Evolutionary conservation across 352 stramenopile genomes (phyloP), one percentile per base, ranked within the genome.

Genomic region (Pythium oligandrum): DNA sequence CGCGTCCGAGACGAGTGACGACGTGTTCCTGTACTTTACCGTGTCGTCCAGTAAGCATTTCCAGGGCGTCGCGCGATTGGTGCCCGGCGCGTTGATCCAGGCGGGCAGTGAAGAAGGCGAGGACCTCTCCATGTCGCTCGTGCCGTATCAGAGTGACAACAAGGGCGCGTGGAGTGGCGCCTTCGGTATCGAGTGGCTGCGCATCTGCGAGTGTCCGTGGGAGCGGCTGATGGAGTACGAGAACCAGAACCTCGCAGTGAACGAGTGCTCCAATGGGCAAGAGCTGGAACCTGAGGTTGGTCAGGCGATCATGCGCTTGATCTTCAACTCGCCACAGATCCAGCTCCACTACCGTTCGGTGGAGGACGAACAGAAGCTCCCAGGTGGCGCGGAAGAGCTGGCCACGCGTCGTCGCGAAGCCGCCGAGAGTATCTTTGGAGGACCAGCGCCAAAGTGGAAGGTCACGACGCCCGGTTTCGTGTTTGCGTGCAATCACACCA

Each of bases 161-260:
- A 75, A 80, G 53, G 45, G 43, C 0, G 49, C 71, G 43, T 95
- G 85, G 85, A 54, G 64, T 3, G 78, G 78, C 1, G 66, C 68
- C 0, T 93, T 95, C 63, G 60, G 64, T 31, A 61, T 95, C 46
- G 81, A 94, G 37, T 95, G 85, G 85, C 66, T 95, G 33, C 78
- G 80, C n/a, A 90, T 90, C 12, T 93, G 83, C 43, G 83, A 95
- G 50, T 93, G 83, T 64, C 85, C 85, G 6, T 95, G 82, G 78
- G 78, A 91, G n/a, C 77, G 79, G 3, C 65, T 93, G 4, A 65
- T 70, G 3, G 68, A 86, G 40, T 87, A 83, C 49, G 83, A 90
- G 36, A 83, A 89, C 60, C 84, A 90, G 53, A 65, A 75, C 6
- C 45, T 90, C 6, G 47, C 63, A 40, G 64, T 89, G 34, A 63